Evolutionary conservation across 169 alveolate species (phyloP).

Genomic region (Perkinsus olseni): DNA sequence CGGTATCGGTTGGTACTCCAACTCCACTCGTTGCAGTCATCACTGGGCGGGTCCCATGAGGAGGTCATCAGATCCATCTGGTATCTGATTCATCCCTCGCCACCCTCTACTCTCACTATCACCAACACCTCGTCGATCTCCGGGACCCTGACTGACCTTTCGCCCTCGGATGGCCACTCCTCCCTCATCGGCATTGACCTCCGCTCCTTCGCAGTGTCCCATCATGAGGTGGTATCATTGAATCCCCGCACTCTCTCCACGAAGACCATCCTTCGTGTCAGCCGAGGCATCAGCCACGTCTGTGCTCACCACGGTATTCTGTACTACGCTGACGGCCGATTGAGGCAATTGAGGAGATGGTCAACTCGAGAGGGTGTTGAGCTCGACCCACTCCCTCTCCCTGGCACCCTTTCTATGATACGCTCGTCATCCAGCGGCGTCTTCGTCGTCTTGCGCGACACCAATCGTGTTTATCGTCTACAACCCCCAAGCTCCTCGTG

Average conservation of each 20-base stretch:
- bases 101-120: neutral
- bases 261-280: neutral
- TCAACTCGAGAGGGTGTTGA: neutral
- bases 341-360: neutral
- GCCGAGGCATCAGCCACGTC: neutral
- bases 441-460: neutral
- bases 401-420: neutral
- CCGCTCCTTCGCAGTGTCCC: neutral
- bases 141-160: neutral
- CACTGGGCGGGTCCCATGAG: neutral
- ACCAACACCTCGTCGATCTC: neutral
- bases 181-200: neutral
- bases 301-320: neutral
- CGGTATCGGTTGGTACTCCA: neutral
- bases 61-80: neutral
- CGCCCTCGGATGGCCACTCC: neutral
- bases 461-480: neutral
- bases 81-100: neutral
- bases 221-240: neutral
- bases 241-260: neutral
- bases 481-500: neutral
- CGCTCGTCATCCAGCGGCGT: neutral
- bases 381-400: neutral
- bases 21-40: neutral
- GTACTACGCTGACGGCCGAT: neutral